Base-by-base conservation (phyloP, 1,139 yeast species). In the Saccharomyces hybrid region DNA sequence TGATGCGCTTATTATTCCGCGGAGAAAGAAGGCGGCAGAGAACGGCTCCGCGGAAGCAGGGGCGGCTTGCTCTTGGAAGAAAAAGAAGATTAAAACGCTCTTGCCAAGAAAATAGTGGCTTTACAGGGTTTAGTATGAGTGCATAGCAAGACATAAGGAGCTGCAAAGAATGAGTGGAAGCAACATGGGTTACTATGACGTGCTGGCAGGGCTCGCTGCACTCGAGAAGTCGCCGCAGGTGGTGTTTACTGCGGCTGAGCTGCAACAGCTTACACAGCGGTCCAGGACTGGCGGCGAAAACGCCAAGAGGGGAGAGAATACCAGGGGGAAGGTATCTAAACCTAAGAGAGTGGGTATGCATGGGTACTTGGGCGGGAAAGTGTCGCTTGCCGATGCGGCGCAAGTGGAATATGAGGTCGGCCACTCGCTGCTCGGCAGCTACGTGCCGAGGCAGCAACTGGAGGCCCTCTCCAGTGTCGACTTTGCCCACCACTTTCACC, bases 401-500 rank as follows among this genome's bases (percentile, higher is more conserved):
- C 55, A 55, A n/a, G 62, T 65, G 9, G 58, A 58, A 16, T 62
- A 62, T 51, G 68, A 66, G 47, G 54, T 67, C 28, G 57, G 62
- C 25, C 71, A 68, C 52, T 63, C 67, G 23, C 52, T 68, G 42
- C 57, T 68, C 14, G 71, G 71, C 14, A 69, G 70, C 9, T 67
- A 65, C 51, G 70, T 68, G 9, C 71, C 71, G 28, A 59, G 58
- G 52, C 58, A 60, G 38, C 70, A 67, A 54, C 50, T 68, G 47
- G 71, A 68, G 52, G 59, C 70, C 3, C 55, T 68, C 8, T 66
- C 70, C 1, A 63, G 70, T 51, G 60, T 63, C 28, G 70, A 68
- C 53, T 68, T 68, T 58, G 70, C 71, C 13, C 67, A 65, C 14
- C 66, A 64, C 51, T 67, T 68, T 53, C 67, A 66, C 48, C 65